These are phyloP conservation scores for Diaporthe citrichinensis DNA, from an alignment of 2,329 filamentous ascomycete genomes.

Conservation along the genomic window DNA sequence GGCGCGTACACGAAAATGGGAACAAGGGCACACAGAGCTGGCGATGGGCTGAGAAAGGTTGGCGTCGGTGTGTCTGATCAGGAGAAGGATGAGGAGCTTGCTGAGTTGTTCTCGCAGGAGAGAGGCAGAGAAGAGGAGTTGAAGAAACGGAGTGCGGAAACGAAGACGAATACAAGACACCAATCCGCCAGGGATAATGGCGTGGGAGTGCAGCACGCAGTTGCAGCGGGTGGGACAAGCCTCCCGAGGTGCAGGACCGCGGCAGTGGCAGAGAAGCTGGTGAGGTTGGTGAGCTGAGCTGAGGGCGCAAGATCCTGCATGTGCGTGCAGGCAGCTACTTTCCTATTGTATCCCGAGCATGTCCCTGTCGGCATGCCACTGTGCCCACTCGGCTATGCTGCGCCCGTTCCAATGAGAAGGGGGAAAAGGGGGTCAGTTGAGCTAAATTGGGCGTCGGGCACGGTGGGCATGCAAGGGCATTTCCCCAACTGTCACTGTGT, in stretches of 20 bases:
- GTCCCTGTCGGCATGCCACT: conserved; percentile 11
- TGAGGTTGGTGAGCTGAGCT: neutral
- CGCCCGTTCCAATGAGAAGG: conserved; percentile 33
- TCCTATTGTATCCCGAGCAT: neutral
- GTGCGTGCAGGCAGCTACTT: conserved; percentile 22
- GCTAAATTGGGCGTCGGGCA: conserved; percentile 24
- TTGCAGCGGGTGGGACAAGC: conserved; percentile 8
- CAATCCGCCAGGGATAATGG: conserved; percentile 24
- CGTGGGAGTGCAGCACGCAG: neutral
- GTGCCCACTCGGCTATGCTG: conserved; percentile 15
- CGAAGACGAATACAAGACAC: conserved; percentile 12
- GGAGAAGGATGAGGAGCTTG: neutral
- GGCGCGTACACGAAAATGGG: neutral
- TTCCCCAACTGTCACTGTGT: conserved; percentile 4
- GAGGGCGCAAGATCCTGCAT: conserved; percentile 24
- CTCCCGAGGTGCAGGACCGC: conserved; percentile 12
- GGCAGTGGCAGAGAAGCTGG: neutral
- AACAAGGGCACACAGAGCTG: neutral
- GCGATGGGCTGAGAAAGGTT: neutral
- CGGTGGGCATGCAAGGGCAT: conserved; percentile 8
- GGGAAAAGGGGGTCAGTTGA: neutral
- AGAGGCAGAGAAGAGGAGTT: neutral
- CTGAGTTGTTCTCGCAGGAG: neutral
- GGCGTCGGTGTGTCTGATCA: neutral
- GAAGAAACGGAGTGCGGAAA: conserved; percentile 14